Base-by-base conservation (phyloP, 1,139 yeast species). In the Debaryomyces sp. region DNA sequence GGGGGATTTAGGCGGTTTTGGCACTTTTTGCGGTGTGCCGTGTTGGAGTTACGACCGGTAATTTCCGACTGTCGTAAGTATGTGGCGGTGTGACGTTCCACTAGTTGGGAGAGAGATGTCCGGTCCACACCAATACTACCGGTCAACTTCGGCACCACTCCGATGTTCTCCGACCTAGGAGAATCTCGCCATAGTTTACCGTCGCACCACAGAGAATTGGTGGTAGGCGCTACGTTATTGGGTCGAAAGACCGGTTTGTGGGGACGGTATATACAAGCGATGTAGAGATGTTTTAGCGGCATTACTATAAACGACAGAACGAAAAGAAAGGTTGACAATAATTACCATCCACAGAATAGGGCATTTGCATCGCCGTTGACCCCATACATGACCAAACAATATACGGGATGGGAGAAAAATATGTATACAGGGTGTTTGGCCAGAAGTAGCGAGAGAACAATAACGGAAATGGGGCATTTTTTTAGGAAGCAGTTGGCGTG, bases 311-410 rank as follows among this genome's bases (percentile, higher is more conserved):
- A 18, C 10, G 35, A 9, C 18, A 32, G 17, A 8, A 15, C 17
- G 17, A 15, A 15, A 10, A 32, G 6, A 27, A 23, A 6, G 26
- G 35, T 32, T 21, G 18, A 15, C 17, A 17, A 32, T 17, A 30
- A n/a, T 32, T 30, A 39, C 42, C 34, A 26, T 29, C 2, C 29
- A 18, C 18, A 41, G 30, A 41, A 27, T n/a, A n/a, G 10, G 43
- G 43, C 43, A 30, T 41, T 41, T 41, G 29, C 35, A 41, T 41
- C 43, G 43, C 43, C 43, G 43, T 41, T 41, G 37, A 41, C 43
- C 43, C 43, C 43, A 35, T 35, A 35, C 38, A 35, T 18, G 38
- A 21, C 38, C 26, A 32, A 7, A 35, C 38, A 35, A 21, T 35
- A 21, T 35, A 35, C 38, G 38, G 26, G n/a, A 21, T 12, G n/a